Evolutionary conservation across 805 yeast genomes (phyloP).

Genomic region (Myxozyma monticola): DNA sequence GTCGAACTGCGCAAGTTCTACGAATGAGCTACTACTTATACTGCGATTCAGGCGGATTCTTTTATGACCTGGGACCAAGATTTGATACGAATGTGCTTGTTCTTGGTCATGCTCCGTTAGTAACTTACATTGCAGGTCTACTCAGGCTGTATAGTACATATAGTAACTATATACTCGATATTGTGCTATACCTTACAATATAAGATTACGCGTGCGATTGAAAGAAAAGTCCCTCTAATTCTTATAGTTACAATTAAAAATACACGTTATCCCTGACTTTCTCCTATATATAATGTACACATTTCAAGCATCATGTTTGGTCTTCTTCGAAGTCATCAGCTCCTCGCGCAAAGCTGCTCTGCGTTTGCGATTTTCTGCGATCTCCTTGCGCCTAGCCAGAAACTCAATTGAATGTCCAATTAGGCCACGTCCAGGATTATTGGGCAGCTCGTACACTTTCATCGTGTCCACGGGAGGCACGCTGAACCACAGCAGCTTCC

Average conservation of each 20-base stretch:
- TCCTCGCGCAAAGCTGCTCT: conserved; percentile 20
- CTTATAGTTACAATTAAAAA: background rate
- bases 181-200: too few species aligned
- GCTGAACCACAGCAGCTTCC: conserved; percentile 33
- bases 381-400: conserved; percentile 15
- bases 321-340: conserved; percentile 8
- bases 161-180: too few species aligned
- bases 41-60: too few species aligned
- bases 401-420: conserved; percentile 26
- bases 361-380: conserved; percentile 23
- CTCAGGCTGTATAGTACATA: too few species aligned
- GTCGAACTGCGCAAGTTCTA: too few species aligned
- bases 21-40: too few species aligned
- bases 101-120: too few species aligned
- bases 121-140: too few species aligned
- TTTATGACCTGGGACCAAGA: too few species aligned
- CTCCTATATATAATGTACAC: background rate
- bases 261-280: background rate
- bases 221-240: too few species aligned
- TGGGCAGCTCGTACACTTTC: conserved; percentile 2
- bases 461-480: conserved; percentile 34
- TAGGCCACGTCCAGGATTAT: conserved; percentile 13
- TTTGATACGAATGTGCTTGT: too few species aligned
- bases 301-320: background rate
- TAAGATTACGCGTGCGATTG: too few species aligned